A percentile compares a stretch with the other conserved stretches of the same genome.
These are phyloP conservation scores for Xerophyta viscosa DNA, from an alignment of 106 monocot genomes.

Conservation along the genomic window DNA sequence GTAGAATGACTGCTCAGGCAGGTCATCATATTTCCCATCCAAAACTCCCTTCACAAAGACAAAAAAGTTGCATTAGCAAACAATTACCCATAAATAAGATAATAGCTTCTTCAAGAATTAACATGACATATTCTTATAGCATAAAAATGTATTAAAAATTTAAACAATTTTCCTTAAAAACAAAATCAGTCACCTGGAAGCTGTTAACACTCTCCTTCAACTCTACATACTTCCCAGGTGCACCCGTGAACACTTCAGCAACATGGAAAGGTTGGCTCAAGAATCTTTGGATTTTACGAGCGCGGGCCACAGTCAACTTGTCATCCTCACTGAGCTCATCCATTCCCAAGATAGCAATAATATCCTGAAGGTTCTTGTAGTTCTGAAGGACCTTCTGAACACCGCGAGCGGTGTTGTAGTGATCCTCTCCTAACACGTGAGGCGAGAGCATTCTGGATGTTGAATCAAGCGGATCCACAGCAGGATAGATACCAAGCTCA, in stretches of 20 bases:
- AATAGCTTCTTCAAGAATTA: too few relatives aligned
- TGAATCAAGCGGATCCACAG: slow-evolving; percentile 76
- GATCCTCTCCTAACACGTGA: slow-evolving; percentile 64
- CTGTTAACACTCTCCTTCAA: slow-evolving; percentile 65
- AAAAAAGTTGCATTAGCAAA: too few relatives aligned
- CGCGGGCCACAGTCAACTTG: slow-evolving; percentile 73
- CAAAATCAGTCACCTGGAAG: slow-evolving; percentile 56
- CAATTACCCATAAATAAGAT: too few relatives aligned
- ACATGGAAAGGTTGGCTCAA: slow-evolving; percentile 80
- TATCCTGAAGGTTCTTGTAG: slow-evolving; percentile 85
- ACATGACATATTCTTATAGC: too few relatives aligned
- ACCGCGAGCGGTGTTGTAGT: slow-evolving; percentile 80
- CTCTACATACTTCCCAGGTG: slow-evolving; percentile 74
- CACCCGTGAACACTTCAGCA: slow-evolving; percentile 78
- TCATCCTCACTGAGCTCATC: slow-evolving; percentile 87
- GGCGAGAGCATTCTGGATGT: slow-evolving; percentile 82
- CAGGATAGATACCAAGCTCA: slow-evolving; percentile 75
- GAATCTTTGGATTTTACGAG: slow-evolving; percentile 66
- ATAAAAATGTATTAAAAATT: too few relatives aligned
- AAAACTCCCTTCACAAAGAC: slow-evolving; percentile 48
- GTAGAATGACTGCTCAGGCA: slow-evolving; percentile 71
- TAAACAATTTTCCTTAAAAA: too few relatives aligned
- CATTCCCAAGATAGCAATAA: slow-evolving; percentile 85
- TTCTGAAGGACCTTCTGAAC: slow-evolving; percentile 85
- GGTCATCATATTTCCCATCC: slow-evolving; percentile 80